phyloP scores from a whole-genome alignment of 1,139 yeast genomes.

The Suhomyces bokatorum region DNA sequence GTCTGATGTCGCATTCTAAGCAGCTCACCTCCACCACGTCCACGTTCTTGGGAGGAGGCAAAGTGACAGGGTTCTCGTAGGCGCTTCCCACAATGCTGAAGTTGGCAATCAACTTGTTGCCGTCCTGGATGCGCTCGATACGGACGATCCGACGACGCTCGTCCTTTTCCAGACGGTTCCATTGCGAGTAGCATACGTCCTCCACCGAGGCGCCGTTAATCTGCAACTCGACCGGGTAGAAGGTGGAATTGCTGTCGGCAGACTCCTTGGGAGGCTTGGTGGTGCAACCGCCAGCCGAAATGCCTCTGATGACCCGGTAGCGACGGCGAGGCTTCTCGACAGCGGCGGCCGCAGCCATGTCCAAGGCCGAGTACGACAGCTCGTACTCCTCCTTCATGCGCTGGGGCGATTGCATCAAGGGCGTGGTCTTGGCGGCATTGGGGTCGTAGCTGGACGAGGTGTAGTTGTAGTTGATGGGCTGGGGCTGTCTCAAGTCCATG shows the following conservation, averaged over 20 bases:
- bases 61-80: constrained; percentile 43
- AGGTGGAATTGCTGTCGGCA: constrained; percentile 33
- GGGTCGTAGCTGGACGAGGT: constrained; percentile 5
- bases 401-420: constrained; percentile 8
- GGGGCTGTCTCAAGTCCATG: constrained; percentile 7
- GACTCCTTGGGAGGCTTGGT: constrained; percentile 56
- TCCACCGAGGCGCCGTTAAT: constrained; percentile 45
- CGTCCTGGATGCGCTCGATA: constrained; percentile 54
- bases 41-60: constrained; percentile 38
- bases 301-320: constrained; percentile 54
- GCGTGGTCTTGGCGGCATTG: constrained; percentile 5
- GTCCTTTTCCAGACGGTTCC: constrained; percentile 46
- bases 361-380: constrained; percentile 6
- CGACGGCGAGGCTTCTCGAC: constrained; percentile 19
- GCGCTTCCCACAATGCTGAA: constrained; percentile 57
- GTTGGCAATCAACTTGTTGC: constrained; percentile 45
- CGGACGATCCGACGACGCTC: constrained; percentile 60
- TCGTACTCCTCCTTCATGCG: constrained; percentile 8
- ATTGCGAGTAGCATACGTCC: constrained; percentile 51
- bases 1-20: constrained; percentile 44
- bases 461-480: constrained; percentile 10
- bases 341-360: constrained; percentile 6
- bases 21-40: constrained; percentile 63
- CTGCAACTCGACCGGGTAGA: constrained; percentile 47
- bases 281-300: constrained; percentile 58